Percentiles rank a stretch among this genome's conserved stretches.
phyloP scores from a whole-genome alignment of 306 rosid genomes.

The Datisca glomerata region DNA sequence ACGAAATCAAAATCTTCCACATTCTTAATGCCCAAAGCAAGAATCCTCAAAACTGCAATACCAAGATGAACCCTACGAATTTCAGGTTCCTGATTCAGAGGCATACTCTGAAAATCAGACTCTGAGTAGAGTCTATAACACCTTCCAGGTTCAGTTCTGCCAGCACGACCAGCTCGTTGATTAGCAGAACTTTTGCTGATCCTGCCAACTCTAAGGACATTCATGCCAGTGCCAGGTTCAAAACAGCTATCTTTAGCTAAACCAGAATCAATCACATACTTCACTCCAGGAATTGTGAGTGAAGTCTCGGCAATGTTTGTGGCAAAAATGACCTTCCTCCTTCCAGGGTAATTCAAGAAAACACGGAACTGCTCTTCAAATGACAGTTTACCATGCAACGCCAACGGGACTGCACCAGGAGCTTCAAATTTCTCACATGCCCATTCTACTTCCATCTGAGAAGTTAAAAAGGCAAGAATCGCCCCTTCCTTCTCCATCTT shows the following conservation, averaged over 20 bases:
- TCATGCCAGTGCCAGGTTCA: conserved; percentile 86
- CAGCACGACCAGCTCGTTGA: conserved; percentile 97
- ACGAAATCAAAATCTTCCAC: conserved; percentile 72
- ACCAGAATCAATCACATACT: conserved; percentile 84
- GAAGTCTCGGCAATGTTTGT: conserved; percentile 97
- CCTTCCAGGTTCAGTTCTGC: conserved; percentile 86
- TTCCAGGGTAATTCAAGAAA: conserved; percentile 54
- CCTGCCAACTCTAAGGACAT: conserved; percentile 75
- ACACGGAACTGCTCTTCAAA: conserved; percentile 65
- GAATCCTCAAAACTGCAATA: conserved; percentile 77
- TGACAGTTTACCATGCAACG: conserved; percentile 82
- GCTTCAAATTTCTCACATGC: conserved; percentile 64
- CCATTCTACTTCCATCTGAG: conserved; percentile 96
- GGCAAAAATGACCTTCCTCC: conserved; percentile 77
- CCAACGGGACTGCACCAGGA: conserved; percentile 49
- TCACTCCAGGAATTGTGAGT: conserved; percentile 91
- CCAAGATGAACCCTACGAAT: conserved; percentile 96
- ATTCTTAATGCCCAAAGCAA: conserved; percentile 72
- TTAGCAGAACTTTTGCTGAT: conserved; percentile 86
- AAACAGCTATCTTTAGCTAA: conserved; percentile 69
- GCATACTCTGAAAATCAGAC: conserved; percentile 60
- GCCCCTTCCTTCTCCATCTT: conserved; percentile 61
- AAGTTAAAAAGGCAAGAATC: conserved; percentile 86
- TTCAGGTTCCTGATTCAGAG: conserved; percentile 81
- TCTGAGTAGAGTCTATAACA: conserved; percentile 84